Conservation (phyloP, 129 eudicot species). For the Solidago caesia region DNA sequence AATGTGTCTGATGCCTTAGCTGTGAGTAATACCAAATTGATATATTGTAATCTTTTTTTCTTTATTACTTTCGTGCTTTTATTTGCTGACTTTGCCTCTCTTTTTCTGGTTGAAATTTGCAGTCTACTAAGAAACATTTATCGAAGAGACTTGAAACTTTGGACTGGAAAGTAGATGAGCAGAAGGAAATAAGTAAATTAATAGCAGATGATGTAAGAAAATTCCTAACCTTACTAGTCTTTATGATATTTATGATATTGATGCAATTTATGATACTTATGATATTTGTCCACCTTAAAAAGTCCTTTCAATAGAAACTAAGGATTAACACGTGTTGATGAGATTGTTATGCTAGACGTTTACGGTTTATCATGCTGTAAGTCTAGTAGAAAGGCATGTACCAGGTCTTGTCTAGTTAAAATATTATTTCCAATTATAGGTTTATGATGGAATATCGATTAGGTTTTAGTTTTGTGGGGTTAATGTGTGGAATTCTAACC, state of each 20-base stretch:
- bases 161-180: conserved; percentile 94
- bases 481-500: background rate
- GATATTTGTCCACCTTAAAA: background rate
- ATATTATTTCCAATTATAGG: background rate
- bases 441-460: conserved; percentile 9
- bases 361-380: background rate
- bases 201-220: conserved; percentile 63
- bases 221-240: background rate
- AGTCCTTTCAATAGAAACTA: background rate
- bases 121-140: conserved; percentile 82
- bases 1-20: conserved; percentile 70
- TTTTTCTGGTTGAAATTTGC: conserved; percentile 17
- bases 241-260: background rate
- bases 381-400: background rate
- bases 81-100: conserved; percentile 3
- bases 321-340: background rate
- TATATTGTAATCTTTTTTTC: conserved; percentile 3
- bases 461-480: background rate
- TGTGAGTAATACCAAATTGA: conserved; percentile 44
- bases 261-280: background rate
- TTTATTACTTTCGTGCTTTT: background rate
- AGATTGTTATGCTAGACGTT: conserved; percentile 6
- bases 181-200: conserved; percentile 62
- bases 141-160: conserved; percentile 75
- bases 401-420: background rate